Percentiles rank a stretch among this genome's conserved stretches.
These are phyloP conservation scores for Escovopsis weberi DNA, from an alignment of 2,329 filamentous ascomycete genomes.

Conservation along the genomic window DNA sequence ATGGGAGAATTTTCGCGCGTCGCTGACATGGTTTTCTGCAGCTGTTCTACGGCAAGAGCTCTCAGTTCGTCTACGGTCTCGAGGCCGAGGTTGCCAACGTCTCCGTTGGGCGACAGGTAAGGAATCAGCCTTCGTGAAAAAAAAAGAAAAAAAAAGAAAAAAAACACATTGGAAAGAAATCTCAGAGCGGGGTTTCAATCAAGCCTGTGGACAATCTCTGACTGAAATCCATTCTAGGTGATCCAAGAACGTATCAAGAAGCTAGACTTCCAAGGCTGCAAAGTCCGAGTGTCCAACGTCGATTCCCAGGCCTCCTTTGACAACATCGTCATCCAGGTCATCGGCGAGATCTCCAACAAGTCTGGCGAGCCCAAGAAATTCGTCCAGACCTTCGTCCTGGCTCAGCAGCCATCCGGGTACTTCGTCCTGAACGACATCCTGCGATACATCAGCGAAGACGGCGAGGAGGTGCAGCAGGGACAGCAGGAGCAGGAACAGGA, in stretches of 20 bases:
- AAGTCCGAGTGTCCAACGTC: constrained; percentile 95
- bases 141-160: no score
- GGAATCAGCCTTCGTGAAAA: no score
- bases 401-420: constrained; percentile 90
- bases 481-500: constrained; percentile 58
- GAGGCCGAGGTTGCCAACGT: constrained; percentile 84
- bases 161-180: constrained; percentile 28
- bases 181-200: background rate
- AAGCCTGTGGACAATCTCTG: background rate
- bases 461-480: constrained; percentile 45
- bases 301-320: constrained; percentile 87
- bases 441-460: constrained; percentile 76
- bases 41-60: constrained; percentile 94
- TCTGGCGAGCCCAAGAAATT: constrained; percentile 86
- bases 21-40: constrained; percentile 13
- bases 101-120: constrained; percentile 60
- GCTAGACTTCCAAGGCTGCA: constrained; percentile 92
- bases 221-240: constrained; percentile 34
- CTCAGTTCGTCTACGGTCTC: constrained; percentile 82
- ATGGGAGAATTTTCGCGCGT: background rate
- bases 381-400: constrained; percentile 93
- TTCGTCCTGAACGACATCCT: constrained; percentile 98
- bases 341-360: constrained; percentile 95
- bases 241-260: constrained; percentile 92
- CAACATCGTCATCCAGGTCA: constrained; percentile 95